A percentile compares a stretch with the other conserved stretches of the same genome.
These are phyloP conservation scores for Cyclotella distinguenda DNA, from an alignment of 108 stramenopile genomes.

Conservation along the genomic window DNA sequence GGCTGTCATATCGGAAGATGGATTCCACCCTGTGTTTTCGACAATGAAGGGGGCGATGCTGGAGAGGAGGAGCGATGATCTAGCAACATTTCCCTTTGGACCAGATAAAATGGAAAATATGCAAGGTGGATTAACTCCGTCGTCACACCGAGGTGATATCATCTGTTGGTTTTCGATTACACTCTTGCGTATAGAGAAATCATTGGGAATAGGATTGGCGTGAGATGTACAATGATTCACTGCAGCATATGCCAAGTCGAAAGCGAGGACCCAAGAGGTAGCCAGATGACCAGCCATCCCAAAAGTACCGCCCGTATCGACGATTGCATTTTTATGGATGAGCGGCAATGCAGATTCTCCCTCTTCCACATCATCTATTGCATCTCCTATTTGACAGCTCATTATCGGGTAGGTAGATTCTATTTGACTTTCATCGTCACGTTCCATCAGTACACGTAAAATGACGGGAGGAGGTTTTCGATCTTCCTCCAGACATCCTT, in stretches of 20 bases:
- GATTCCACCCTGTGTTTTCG: constrained; percentile 51
- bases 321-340: not conserved
- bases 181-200: not conserved
- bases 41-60: constrained; percentile 35
- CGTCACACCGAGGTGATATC: constrained; percentile 18
- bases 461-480: constrained; percentile 43
- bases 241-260: constrained; percentile 32
- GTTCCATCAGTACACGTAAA: constrained; percentile 30
- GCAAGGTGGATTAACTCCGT: constrained; percentile 41
- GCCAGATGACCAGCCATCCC: constrained; percentile 57
- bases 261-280: constrained; percentile 42
- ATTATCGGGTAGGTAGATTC: constrained; percentile 2
- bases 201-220: not conserved
- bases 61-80: constrained; percentile 29
- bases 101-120: constrained; percentile 49
- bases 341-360: constrained; percentile 28
- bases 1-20: constrained; percentile 45
- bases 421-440: not conserved
- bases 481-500: constrained; percentile 30
- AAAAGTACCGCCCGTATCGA: constrained; percentile 25
- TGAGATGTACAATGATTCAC: constrained; percentile 33
- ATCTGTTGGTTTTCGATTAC: constrained; percentile 2
- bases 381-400: constrained; percentile 37
- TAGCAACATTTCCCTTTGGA: constrained; percentile 37
- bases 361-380: constrained; percentile 45